These are phyloP conservation scores for Alternaria arborescens DNA, from an alignment of 2,329 filamentous ascomycete genomes.

Conservation along the genomic window DNA sequence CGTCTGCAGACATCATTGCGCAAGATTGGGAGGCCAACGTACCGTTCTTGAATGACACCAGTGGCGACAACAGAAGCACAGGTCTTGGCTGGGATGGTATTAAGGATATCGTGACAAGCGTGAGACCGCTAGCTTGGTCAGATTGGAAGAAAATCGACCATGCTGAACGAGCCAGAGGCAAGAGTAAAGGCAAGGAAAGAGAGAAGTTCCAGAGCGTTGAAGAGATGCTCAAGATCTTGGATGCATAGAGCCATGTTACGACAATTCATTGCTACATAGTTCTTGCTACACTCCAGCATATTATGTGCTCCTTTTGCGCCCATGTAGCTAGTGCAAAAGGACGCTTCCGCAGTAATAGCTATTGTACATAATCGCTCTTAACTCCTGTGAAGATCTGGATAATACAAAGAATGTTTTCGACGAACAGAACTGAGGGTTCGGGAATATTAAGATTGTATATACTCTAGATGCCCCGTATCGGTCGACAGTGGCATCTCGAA, in stretches of 20 bases:
- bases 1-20: slow-evolving; percentile 82
- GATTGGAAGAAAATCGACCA: slow-evolving; percentile 88
- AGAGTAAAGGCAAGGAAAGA: slow-evolving; percentile 74
- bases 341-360: background rate
- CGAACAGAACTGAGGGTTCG: no score
- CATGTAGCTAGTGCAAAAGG: background rate
- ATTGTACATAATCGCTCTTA: background rate
- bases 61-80: slow-evolving; percentile 45
- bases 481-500: background rate
- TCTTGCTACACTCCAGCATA: no score
- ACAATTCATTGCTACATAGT: background rate
- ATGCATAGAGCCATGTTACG: slow-evolving; percentile 15
- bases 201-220: slow-evolving; percentile 69
- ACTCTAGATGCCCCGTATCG: background rate
- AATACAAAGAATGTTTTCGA: no score
- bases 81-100: slow-evolving; percentile 80
- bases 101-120: slow-evolving; percentile 64
- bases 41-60: slow-evolving; percentile 59
- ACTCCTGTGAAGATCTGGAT: background rate
- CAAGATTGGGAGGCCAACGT: slow-evolving; percentile 72
- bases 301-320: background rate
- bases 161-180: slow-evolving; percentile 75
- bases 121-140: slow-evolving; percentile 76
- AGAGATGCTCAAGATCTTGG: slow-evolving; percentile 65
- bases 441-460: background rate